These are phyloP conservation scores for Grigorovia yakushimaensis DNA, from an alignment of 805 yeast species.

Conservation along the genomic window DNA sequence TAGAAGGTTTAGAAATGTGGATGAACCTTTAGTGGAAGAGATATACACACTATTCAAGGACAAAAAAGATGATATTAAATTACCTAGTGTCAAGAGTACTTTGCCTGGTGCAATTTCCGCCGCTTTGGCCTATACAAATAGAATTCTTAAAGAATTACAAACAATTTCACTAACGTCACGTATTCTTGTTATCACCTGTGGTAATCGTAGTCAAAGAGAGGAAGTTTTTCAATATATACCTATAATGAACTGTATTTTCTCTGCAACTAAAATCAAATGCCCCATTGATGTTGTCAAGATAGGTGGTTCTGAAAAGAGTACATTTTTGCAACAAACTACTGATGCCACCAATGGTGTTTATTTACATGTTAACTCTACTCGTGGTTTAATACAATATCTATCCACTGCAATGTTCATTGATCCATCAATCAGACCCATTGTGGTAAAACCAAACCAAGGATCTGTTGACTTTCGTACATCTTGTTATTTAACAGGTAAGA, in stretches of 20 bases:
- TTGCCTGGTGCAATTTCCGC: conserved; percentile 73
- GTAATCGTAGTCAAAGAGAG: conserved; percentile 37
- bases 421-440: conserved; percentile 66
- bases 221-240: conserved; percentile 78
- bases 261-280: conserved; percentile 85
- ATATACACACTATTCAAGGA: conserved; percentile 39
- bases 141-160: conserved; percentile 43
- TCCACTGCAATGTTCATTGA: conserved; percentile 78
- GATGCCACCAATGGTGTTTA: conserved; percentile 93
- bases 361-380: conserved; percentile 53
- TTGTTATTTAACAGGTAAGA: conserved; percentile 81
- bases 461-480: conserved; percentile 91
- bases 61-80: conserved; percentile 14
- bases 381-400: conserved; percentile 75
- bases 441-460: conserved; percentile 73
- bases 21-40: conserved; percentile 57
- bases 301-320: conserved; percentile 40
- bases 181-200: conserved; percentile 41
- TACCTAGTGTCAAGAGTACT: conserved; percentile 32
- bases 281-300: conserved; percentile 87
- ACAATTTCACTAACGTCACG: conserved; percentile 47
- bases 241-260: conserved; percentile 90
- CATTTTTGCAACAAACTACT: conserved; percentile 89
- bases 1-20: conserved; percentile 72
- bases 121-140: conserved; percentile 72